Conservation (phyloP, 129 eudicot genomes). For the Chrysanthemum makinoi region DNA sequence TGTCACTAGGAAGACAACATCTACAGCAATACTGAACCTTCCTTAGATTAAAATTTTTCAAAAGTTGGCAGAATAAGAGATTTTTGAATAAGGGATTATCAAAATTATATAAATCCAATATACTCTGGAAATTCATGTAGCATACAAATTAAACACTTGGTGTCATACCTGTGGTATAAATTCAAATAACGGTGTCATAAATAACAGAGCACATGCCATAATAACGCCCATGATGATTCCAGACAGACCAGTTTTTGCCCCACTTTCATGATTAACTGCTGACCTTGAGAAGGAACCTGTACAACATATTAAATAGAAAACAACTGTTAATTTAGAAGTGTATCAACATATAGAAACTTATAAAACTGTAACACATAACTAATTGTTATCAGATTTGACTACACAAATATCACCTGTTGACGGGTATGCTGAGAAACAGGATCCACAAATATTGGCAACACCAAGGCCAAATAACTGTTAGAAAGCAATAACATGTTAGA, state of each 20-base stretch:
- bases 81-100: not conserved
- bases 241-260: slow-evolving; percentile 92
- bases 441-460: slow-evolving; percentile 80
- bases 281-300: slow-evolving; percentile 93
- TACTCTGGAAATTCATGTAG: not conserved
- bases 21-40: not conserved
- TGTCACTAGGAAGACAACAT: not conserved
- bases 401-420: slow-evolving; percentile 69
- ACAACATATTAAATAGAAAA: slow-evolving; percentile 28
- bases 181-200: slow-evolving; percentile 81
- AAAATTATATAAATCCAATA: no score
- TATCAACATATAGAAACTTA: not conserved
- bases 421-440: slow-evolving; percentile 81
- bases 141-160: not conserved
- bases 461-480: slow-evolving; percentile 96
- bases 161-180: slow-evolving; percentile 70
- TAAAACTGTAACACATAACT: not conserved
- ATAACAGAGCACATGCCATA: slow-evolving; percentile 67
- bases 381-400: slow-evolving; percentile 16
- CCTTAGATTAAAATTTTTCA: not conserved
- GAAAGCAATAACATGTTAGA: slow-evolving; percentile 19
- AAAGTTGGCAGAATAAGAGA: not conserved
- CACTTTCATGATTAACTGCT: slow-evolving; percentile 94
- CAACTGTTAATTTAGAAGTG: slow-evolving; percentile 10
- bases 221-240: slow-evolving; percentile 77